Evolutionary conservation across 352 stramenopile genomes (phyloP), one percentile per base, ranked within the genome.

Genomic region (Globisporangium ultimum): DNA sequence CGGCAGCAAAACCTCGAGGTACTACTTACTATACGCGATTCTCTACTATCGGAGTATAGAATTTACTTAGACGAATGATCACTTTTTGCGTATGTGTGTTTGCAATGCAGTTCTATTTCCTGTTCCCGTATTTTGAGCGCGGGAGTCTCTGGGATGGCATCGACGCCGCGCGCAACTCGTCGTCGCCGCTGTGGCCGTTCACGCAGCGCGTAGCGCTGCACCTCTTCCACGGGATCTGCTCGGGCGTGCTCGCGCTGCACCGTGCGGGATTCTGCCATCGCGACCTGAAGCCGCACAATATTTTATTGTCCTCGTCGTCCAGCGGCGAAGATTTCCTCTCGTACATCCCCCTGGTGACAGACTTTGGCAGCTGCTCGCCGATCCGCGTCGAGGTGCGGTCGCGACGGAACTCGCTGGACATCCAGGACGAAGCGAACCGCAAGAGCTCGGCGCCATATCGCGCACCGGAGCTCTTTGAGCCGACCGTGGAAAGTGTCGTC

Each of bases 221-320:
- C 55, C 67, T 96, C 7, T 93, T 95, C 62, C 78, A 89, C 62
- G 87, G 85, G 43, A 92, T 96, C 68, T 92, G 85, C 49, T 73
- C 80, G 0, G 88, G 86, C 5, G 70, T 95, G 15, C 61, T 87
- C 17, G 81, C 87, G 13, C 32, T 96, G 14, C 88, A 96, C 41
- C 78, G 76, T 11, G 83, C 74, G 0, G 88, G 86, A 2, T 95
- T 91, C 56, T 93, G 83, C 49, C 88, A 96, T 55, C 76, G 86
- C 17, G 86, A 95, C 56, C 74, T 96, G 32, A 95, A 93, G 66
- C 84, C 84, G 13, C 86, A 95, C 58, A 95, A 95, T 42, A 67
- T 96, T 1, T 56, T 96, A 54, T 61, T 96, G 13, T 86, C 77
- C 24, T 88, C 79, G 24, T 81, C 75, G 21, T 78, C 78, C 0